Evolutionary conservation across 768 basidiomycete genomes (phyloP).

Genomic region (Nevesoporus exiguus): DNA sequence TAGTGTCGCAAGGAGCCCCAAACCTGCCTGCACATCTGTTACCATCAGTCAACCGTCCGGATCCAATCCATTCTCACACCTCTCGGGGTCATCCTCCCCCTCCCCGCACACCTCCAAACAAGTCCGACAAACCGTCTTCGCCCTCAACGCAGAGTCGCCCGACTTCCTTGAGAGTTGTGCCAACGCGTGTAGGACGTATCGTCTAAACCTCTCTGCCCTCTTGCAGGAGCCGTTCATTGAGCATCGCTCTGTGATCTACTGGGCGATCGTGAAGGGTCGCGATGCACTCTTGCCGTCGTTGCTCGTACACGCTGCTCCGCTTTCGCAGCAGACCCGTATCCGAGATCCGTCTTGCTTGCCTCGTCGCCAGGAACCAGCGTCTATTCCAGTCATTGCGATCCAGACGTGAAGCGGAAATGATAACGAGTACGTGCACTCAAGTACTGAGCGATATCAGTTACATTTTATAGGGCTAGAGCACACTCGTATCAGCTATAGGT

Average conservation of each 20-base stretch:
- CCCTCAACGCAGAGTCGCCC: constrained; percentile 27
- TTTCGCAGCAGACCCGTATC: constrained; percentile 42
- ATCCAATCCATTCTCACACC: constrained; percentile 13
- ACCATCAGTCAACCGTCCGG: neutral
- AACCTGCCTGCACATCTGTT: neutral
- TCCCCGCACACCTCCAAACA: constrained; percentile 38
- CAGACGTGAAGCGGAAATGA: constrained; percentile 10
- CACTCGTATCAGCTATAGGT: no score
- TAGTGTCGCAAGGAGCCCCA: neutral
- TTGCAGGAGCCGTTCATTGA: constrained; percentile 66
- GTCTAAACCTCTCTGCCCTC: constrained; percentile 48
- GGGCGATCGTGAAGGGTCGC: constrained; percentile 62
- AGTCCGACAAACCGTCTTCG: constrained; percentile 52
- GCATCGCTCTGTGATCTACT: constrained; percentile 64
- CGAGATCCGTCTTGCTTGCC: constrained; percentile 66
- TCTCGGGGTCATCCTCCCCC: constrained; percentile 17
- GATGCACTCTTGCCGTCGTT: constrained; percentile 45
- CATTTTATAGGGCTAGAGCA: neutral
- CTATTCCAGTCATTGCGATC: constrained; percentile 27
- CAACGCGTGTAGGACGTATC: constrained; percentile 51
- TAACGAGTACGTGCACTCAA: constrained; percentile 11
- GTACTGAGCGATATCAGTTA: no score
- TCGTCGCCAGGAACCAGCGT: constrained; percentile 30
- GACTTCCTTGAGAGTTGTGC: constrained; percentile 40
- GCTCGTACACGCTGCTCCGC: constrained; percentile 49